Conservation (phyloP, 176 grass and related monocot species). For the Avena eriantha region DNA sequence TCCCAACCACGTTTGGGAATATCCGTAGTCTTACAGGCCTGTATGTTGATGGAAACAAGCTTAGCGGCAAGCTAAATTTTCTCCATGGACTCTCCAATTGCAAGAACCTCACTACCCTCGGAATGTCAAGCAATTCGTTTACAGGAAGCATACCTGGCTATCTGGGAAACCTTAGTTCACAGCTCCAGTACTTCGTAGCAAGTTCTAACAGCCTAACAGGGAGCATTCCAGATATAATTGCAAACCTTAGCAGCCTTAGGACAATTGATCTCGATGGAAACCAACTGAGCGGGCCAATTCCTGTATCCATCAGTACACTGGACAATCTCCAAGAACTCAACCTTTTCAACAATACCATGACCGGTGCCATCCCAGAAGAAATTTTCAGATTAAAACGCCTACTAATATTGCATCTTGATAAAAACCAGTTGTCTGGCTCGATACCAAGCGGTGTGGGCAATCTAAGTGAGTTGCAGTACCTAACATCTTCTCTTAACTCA, state of each 20-base stretch:
- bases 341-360: constrained; percentile 5
- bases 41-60: not conserved
- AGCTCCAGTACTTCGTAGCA: constrained; percentile 22
- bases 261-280: not conserved
- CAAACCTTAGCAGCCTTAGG: constrained; percentile 9
- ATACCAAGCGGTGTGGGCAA: constrained; percentile 37
- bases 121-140: not conserved
- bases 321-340: constrained; percentile 28
- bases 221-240: constrained; percentile 24
- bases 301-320: constrained; percentile 10
- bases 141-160: constrained; percentile 22
- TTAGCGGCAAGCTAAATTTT: not conserved
- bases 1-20: constrained; percentile 10
- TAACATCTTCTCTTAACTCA: constrained; percentile 42
- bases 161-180: constrained; percentile 21
- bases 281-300: constrained; percentile 13
- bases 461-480: constrained; percentile 38
- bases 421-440: constrained; percentile 10
- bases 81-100: constrained; percentile 8
- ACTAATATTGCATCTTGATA: not conserved
- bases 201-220: constrained; percentile 21
- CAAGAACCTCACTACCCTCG: constrained; percentile 15
- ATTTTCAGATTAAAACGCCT: constrained; percentile 34
- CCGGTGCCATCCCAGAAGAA: constrained; percentile 41
- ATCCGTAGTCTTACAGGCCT: not conserved